A percentile compares a stretch with the other conserved stretches of the same genome.
Conservation (phyloP, 108 stramenopile genomes). For the Pseudonitzschia delicatissima region DNA sequence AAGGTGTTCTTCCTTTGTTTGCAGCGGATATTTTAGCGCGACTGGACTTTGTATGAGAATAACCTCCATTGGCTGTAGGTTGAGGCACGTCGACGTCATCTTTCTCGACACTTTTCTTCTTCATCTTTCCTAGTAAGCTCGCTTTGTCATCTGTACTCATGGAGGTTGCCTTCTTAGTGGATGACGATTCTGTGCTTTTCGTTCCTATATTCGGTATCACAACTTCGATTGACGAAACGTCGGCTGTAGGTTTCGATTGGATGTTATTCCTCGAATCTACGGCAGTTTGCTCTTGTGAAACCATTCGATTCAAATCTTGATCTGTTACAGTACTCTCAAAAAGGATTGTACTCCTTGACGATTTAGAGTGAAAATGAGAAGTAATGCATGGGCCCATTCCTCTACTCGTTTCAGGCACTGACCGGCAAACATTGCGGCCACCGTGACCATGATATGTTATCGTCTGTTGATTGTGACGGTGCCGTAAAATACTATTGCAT, state of each 20-base stretch:
- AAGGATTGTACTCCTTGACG: neutral
- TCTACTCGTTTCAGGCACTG: neutral
- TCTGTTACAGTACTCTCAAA: neutral
- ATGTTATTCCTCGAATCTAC: neutral
- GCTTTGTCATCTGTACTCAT: neutral
- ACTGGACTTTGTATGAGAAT: conserved; percentile 64
- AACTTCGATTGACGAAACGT: neutral
- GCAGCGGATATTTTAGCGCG: conserved; percentile 81
- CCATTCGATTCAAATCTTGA: neutral
- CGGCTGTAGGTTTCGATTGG: neutral
- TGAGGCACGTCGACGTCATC: conserved; percentile 34
- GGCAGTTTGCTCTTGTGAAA: neutral
- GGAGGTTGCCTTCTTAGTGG: neutral
- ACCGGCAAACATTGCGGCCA: neutral
- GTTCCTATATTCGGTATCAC: neutral
- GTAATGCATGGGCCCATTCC: neutral
- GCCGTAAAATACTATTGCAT: neutral
- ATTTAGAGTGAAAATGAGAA: neutral
- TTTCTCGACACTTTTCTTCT: neutral
- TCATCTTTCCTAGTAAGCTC: neutral
- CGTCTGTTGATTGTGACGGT: neutral
- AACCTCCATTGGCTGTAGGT: conserved; percentile 78
- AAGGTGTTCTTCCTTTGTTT: conserved; percentile 84
- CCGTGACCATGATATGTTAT: neutral
- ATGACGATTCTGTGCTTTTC: neutral